Percentiles rank a stretch among this genome's conserved stretches.
phyloP scores from a whole-genome alignment of 352 stramenopile species.

The Phytopythium cucurbitacearum region DNA sequence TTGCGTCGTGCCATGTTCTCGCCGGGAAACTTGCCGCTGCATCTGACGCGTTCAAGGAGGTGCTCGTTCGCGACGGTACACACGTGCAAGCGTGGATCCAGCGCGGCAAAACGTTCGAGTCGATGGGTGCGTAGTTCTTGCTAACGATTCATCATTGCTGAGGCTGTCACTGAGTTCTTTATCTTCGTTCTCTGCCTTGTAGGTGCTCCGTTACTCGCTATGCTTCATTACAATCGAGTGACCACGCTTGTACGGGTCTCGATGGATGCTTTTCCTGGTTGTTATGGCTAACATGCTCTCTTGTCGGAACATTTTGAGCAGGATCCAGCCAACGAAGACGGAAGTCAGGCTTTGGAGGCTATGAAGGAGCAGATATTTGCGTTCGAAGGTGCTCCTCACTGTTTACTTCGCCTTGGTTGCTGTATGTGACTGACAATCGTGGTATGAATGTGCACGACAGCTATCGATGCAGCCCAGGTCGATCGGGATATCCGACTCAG shows the following conservation, averaged over 20 bases:
- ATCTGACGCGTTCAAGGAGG: slow-evolving; percentile 65
- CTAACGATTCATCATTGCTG: neutral
- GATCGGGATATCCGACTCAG: neutral
- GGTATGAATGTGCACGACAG: no score
- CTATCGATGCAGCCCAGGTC: no score
- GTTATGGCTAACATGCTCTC: no score
- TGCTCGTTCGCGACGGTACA: slow-evolving; percentile 45
- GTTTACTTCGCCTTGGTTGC: no score
- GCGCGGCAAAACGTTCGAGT: slow-evolving; percentile 50
- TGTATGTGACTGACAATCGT: no score
- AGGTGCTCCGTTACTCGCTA: slow-evolving; percentile 50
- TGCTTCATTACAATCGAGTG: slow-evolving; percentile 67
- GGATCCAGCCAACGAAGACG: no score
- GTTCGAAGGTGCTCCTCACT: no score
- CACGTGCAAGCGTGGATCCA: slow-evolving; percentile 47
- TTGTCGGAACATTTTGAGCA: no score
- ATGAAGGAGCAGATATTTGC: no score
- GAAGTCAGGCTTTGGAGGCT: no score
- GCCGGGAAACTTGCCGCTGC: slow-evolving; percentile 24
- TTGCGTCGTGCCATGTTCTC: slow-evolving; percentile 38
- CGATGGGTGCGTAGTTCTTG: slow-evolving; percentile 19
- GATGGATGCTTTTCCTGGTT: no score
- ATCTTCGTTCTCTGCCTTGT: neutral
- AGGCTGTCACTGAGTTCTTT: neutral
- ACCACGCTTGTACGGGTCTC: slow-evolving; percentile 23